Conservation (phyloP, 73 alveolate genomes). For the Tetrahymena malaccensis region DNA sequence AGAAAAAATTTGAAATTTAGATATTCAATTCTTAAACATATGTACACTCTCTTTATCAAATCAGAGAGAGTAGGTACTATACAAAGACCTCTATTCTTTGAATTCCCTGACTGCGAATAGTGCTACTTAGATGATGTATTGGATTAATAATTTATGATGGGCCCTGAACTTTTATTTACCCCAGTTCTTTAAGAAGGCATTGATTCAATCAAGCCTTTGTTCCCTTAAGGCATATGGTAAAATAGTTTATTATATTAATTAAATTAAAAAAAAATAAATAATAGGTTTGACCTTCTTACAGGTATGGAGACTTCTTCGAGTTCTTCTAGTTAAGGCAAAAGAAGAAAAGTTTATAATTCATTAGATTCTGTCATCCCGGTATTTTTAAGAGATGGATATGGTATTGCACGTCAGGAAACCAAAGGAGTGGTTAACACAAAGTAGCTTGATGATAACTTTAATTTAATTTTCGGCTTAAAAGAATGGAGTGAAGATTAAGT, state of each 20-base stretch:
- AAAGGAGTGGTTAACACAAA: neutral
- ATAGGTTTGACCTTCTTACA: constrained; percentile 22
- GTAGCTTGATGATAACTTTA: neutral
- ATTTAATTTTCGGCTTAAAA: neutral
- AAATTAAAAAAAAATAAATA: neutral
- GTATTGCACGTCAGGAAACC: neutral
- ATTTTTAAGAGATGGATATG: constrained; percentile 22
- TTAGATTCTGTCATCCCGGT: constrained; percentile 20
- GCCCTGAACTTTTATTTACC: constrained; percentile 51
- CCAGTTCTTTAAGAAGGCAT: constrained; percentile 50
- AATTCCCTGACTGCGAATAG: constrained; percentile 50
- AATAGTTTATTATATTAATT: neutral
- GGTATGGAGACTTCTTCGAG: neutral
- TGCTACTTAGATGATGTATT: constrained; percentile 28
- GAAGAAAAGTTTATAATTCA: neutral
- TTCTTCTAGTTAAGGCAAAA: neutral
- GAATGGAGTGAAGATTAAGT: neutral
- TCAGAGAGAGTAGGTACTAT: constrained; percentile 38
- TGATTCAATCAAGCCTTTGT: constrained; percentile 37
- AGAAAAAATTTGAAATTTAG: constrained; percentile 58
- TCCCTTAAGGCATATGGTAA: constrained; percentile 47
- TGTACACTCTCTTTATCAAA: constrained; percentile 53
- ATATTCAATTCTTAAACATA: constrained; percentile 75
- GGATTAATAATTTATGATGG: constrained; percentile 57
- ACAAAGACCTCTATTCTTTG: constrained; percentile 59